phyloP scores from a whole-genome alignment of 768 basidiomycete genomes.

The Lyophyllum shimeji region DNA sequence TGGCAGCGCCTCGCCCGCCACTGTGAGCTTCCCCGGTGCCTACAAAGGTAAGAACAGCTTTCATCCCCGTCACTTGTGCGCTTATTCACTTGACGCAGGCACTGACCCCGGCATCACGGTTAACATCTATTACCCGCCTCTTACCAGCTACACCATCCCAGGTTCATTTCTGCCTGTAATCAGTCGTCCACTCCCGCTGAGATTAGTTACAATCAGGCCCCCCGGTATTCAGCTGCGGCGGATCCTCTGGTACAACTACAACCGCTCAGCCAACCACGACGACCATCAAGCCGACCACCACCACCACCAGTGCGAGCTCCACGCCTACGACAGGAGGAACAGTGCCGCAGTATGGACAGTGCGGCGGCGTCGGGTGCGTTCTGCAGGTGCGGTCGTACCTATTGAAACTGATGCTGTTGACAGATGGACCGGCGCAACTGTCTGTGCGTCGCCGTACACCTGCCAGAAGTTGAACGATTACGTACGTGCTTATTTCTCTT shows the following conservation, averaged over 20 bases:
- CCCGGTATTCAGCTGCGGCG: constrained; percentile 37
- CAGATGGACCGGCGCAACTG: constrained; percentile 34
- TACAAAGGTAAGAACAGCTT: constrained; percentile 31
- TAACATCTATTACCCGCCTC: constrained; percentile 41
- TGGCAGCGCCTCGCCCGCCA: constrained; percentile 39
- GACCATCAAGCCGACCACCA: constrained; percentile 6
- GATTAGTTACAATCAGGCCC: constrained; percentile 34
- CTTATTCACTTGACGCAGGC: constrained; percentile 18
- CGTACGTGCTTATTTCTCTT: constrained; percentile 22
- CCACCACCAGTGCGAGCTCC: constrained; percentile 13
- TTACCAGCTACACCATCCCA: constrained; percentile 38
- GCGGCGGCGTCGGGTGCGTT: constrained; percentile 35
- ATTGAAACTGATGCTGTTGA: too few relatives aligned
- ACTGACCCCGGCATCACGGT: constrained; percentile 46
- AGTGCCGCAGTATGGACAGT: constrained; percentile 39
- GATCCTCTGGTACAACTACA: constrained; percentile 10
- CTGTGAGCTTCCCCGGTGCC: constrained; percentile 49
- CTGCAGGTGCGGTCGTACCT: too few relatives aligned
- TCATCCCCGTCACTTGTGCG: not conserved
- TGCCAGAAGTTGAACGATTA: constrained; percentile 33
- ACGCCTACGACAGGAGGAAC: constrained; percentile 21
- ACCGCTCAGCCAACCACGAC: constrained; percentile 3
- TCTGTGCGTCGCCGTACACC: constrained; percentile 32
- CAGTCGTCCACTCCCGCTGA: not conserved
- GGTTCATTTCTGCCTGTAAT: not conserved